phyloP scores from a whole-genome alignment of 2,329 filamentous ascomycete genomes.

The Pseudocercospora eumusae region DNA sequence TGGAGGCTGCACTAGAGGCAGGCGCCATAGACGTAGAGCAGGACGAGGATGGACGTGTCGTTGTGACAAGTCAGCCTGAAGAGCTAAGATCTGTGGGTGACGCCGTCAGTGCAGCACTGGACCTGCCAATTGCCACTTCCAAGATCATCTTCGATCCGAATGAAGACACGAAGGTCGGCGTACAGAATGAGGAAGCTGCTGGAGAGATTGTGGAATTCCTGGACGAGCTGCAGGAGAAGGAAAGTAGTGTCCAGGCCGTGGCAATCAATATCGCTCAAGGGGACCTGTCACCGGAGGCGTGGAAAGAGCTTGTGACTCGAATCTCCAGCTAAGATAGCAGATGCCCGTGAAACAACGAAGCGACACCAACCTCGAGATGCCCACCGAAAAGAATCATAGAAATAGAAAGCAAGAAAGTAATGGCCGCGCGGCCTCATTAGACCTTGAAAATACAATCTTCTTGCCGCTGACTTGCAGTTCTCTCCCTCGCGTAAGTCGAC shows the following conservation, averaged over 20 bases:
- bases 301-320: conserved; percentile 36
- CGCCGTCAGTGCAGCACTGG: conserved; percentile 62
- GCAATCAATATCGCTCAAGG: conserved; percentile 66
- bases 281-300: conserved; percentile 26
- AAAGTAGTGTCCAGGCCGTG: conserved; percentile 71
- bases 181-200: conserved; percentile 60
- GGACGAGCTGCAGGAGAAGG: conserved; percentile 63
- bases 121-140: conserved; percentile 67
- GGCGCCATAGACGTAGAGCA: conserved; percentile 74
- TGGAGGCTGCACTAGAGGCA: conserved; percentile 81
- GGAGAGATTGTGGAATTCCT: conserved; percentile 62
- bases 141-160: conserved; percentile 87
- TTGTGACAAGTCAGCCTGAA: conserved; percentile 69
- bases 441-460: conserved; percentile 13
- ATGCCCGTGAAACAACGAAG: neutral
- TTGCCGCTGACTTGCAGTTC: conserved; percentile 16
- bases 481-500: conserved; percentile 6
- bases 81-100: conserved; percentile 66
- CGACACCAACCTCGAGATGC: neutral
- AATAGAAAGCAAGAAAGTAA: neutral
- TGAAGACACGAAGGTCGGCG: conserved; percentile 69
- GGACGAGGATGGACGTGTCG: conserved; percentile 67
- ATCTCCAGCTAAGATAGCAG: conserved; percentile 10
- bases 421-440: neutral
- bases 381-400: neutral